A percentile compares a stretch with the other conserved stretches of the same genome.
Evolutionary conservation across 768 basidiomycete genomes (phyloP).

Genomic region (Udeniomyces megalosporus): DNA sequence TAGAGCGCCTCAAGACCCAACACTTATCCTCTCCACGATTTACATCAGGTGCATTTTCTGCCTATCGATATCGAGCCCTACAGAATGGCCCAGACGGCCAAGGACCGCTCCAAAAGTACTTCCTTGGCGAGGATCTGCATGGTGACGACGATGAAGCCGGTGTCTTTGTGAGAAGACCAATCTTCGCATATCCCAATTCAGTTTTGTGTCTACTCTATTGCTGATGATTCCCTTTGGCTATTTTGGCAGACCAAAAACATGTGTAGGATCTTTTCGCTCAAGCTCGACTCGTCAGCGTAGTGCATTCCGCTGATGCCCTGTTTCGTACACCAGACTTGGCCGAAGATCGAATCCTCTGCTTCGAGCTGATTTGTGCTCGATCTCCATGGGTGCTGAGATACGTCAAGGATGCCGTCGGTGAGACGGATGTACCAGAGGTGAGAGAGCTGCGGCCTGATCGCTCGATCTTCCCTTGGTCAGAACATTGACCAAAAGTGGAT

Average conservation of each 20-base stretch:
- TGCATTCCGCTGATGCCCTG: constrained; percentile 26
- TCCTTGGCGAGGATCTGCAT: constrained; percentile 83
- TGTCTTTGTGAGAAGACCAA: too few species aligned
- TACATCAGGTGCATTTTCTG: neutral
- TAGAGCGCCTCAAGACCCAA: neutral
- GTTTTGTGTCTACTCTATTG: neutral
- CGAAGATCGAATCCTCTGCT: constrained; percentile 74
- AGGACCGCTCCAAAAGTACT: constrained; percentile 43
- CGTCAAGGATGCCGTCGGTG: constrained; percentile 72
- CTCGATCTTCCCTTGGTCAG: too few species aligned
- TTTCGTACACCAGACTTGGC: constrained; percentile 30
- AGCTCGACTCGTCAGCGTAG: constrained; percentile 25
- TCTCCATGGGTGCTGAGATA: constrained; percentile 33
- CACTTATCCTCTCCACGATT: too few species aligned
- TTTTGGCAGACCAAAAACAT: constrained; percentile 49
- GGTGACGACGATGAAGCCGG: constrained; percentile 26
- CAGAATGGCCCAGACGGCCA: constrained; percentile 29
- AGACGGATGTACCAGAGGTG: constrained; percentile 80
- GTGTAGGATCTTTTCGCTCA: constrained; percentile 69
- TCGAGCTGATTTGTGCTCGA: constrained; percentile 55
- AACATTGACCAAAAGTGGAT: constrained; percentile 41
- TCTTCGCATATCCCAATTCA: neutral
- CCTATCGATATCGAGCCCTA: constrained; percentile 58
- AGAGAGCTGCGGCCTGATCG: too few species aligned
- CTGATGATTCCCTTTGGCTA: constrained; percentile 25